A percentile compares a stretch with the other conserved stretches of the same genome.
Evolutionary conservation across 129 eudicot species (phyloP).

Genomic region (Flaveria brownii): DNA sequence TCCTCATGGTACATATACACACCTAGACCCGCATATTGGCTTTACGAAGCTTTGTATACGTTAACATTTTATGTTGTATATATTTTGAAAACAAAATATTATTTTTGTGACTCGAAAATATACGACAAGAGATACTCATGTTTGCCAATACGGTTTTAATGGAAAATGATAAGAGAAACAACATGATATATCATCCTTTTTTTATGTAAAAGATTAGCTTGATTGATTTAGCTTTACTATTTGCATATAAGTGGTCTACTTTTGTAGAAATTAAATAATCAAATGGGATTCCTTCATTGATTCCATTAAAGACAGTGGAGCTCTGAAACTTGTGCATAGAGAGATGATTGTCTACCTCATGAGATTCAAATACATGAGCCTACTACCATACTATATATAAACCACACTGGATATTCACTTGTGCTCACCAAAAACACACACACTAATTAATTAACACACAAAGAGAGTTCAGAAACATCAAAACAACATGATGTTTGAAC

Average conservation of each 20-base stretch:
- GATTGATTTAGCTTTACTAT: constrained; percentile 39
- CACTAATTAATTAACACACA: not conserved
- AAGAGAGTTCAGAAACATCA: not conserved
- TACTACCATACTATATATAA: constrained; percentile 34
- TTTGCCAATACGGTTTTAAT: constrained; percentile 13
- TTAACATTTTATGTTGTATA: not conserved
- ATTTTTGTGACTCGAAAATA: not conserved
- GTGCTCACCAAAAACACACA: constrained; percentile 24
- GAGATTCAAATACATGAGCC: constrained; percentile 22
- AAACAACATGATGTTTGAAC: constrained; percentile 28
- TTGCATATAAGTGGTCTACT: constrained; percentile 29
- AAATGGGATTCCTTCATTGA: constrained; percentile 46
- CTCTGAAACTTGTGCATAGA: constrained; percentile 27
- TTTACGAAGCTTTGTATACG: not conserved
- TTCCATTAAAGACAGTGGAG: constrained; percentile 45
- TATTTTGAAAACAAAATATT: not conserved
- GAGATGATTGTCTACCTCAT: constrained; percentile 27
- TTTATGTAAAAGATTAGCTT: constrained; percentile 30
- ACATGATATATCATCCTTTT: constrained; percentile 30
- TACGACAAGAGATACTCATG: constrained; percentile 6
- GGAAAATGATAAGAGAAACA: constrained; percentile 20
- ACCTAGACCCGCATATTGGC: too few species aligned
- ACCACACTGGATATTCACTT: constrained; percentile 23
- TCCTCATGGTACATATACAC: not conserved
- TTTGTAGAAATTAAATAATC: constrained; percentile 38